Base-by-base conservation (phyloP, 208 protist genomes). In the Vickermania spadyakhi region DNA sequence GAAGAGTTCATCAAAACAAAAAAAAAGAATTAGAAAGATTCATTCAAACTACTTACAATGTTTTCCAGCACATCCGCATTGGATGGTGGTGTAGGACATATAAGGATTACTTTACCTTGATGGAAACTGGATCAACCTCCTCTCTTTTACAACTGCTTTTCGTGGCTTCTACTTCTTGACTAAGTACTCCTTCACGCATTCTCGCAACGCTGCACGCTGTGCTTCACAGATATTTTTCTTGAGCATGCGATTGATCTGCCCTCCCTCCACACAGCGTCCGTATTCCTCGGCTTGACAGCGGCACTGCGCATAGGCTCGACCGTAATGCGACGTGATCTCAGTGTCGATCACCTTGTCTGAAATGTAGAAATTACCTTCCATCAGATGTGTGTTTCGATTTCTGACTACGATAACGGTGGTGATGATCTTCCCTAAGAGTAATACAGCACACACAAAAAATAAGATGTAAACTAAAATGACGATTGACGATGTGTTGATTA, bases 341-440 rank as follows among this genome's bases (percentile, higher is more conserved):
- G 73, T 73, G 55, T 79, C 66, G 30, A 94, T 75, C 22, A 94
- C 81, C 2, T 68, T 65, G 53, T 89, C 74, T 0, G 84, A 87
- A 13, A 94, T 62, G 68, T 91, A 94, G 58, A 94, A 91, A 63
- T 94, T 94, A 55, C 87, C 83, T 60, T 94, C 83, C 83, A 91
- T 93, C 1, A n/a, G n/a, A n/a, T n/a, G n/a, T n/a, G n/a, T n/a
- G n/a, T n/a, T n/a, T n/a, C n/a, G n/a, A n/a, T n/a, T n/a, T n/a
- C n/a, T n/a, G n/a, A n/a, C n/a, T n/a, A n/a, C n/a, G n/a, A n/a
- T n/a, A n/a, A n/a, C n/a, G n/a, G n/a, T n/a, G n/a, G n/a, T n/a
- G n/a, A n/a, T n/a, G n/a, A n/a, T n/a, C n/a, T n/a, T n/a, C n/a
- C n/a, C n/a, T n/a, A n/a, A n/a, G n/a, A n/a, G n/a, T n/a, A n/a